Evolutionary conservation across 345 rosid species (phyloP).

Genomic region (Mallotus nudiflorus): DNA sequence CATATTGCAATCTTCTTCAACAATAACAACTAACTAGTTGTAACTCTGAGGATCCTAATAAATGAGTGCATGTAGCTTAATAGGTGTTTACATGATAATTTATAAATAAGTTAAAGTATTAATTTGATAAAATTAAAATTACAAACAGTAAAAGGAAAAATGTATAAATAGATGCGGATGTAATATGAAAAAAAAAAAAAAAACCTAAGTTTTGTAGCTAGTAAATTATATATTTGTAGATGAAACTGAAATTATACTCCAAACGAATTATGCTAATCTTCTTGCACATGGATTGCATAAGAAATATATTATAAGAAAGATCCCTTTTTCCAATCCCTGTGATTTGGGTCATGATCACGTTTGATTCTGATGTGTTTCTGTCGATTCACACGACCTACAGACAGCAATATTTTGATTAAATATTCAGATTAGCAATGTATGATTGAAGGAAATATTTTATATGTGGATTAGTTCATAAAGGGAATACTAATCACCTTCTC

Average conservation of each 20-base stretch:
- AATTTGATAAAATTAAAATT: no score
- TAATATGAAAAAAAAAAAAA: slow-evolving; percentile 9
- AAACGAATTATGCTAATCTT: background rate
- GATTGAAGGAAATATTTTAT: background rate
- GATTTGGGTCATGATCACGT: background rate
- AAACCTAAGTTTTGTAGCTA: background rate
- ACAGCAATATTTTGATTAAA: background rate
- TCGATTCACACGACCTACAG: background rate
- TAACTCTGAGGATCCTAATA: no score
- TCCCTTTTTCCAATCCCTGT: background rate
- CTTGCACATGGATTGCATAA: slow-evolving; percentile 8
- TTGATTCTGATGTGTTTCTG: background rate
- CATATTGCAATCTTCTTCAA: no score
- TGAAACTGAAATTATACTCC: background rate
- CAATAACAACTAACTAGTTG: no score
- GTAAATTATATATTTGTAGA: background rate
- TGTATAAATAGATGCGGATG: no score
- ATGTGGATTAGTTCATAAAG: background rate
- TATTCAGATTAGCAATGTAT: background rate
- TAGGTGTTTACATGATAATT: no score
- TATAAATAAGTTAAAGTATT: no score
- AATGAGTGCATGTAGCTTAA: no score
- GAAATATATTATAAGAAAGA: background rate
- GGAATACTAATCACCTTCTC: slow-evolving; percentile 10
- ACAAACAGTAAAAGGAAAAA: no score